Evolutionary conservation across 176 grass and related monocot species (phyloP).

Genomic region (Hordeum marinum): DNA sequence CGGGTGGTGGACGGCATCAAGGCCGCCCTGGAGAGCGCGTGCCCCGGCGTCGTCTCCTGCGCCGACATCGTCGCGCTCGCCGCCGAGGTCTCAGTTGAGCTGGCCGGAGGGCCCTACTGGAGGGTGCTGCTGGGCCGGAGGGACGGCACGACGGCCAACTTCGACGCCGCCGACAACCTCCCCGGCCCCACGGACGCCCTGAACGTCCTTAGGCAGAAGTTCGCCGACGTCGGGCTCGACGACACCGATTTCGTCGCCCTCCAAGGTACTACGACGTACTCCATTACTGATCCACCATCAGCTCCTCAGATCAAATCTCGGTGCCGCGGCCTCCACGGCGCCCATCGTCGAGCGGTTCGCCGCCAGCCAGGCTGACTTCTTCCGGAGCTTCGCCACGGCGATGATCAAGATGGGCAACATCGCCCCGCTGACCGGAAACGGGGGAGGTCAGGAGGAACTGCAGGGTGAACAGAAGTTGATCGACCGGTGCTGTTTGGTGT

Average conservation of each 20-base stretch:
- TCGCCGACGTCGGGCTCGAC: constrained; percentile 47
- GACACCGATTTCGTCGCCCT: constrained; percentile 64
- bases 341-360: constrained; percentile 48
- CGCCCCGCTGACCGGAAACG: constrained; percentile 35
- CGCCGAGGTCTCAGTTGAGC: constrained; percentile 66
- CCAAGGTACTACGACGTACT: constrained; percentile 32
- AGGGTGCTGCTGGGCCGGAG: constrained; percentile 43
- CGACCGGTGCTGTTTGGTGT: not conserved
- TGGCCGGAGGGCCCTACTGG: constrained; percentile 66
- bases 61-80: constrained; percentile 83
- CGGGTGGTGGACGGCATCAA: constrained; percentile 67
- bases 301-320: not conserved
- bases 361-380: constrained; percentile 45
- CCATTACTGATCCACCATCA: not conserved
- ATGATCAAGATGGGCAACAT: constrained; percentile 96
- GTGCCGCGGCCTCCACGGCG: constrained; percentile 28
- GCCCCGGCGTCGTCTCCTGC: constrained; percentile 69
- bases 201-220: constrained; percentile 37
- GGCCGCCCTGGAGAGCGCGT: constrained; percentile 44
- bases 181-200: constrained; percentile 39
- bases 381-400: constrained; percentile 46
- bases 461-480: constrained; percentile 44
- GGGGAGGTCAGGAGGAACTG: constrained; percentile 71
- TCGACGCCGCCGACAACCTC: constrained; percentile 31
- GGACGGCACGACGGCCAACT: constrained; percentile 51